These are phyloP conservation scores for Phytopythium aichiense DNA, from an alignment of 352 stramenopile species.

Conservation along the genomic window DNA sequence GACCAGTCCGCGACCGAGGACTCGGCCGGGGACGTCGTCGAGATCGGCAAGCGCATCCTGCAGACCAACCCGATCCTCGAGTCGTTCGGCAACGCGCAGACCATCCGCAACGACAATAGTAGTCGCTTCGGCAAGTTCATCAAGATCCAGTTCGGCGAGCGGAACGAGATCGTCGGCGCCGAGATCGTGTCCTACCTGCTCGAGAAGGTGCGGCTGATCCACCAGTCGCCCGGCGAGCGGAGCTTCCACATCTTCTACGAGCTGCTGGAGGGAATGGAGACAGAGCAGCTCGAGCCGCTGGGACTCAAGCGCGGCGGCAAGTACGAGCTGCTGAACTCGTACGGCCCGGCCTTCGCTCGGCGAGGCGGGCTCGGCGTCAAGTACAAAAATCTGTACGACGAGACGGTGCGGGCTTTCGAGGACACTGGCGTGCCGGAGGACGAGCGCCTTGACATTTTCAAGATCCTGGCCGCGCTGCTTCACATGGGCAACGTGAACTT, in stretches of 20 bases:
- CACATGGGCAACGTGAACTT: conserved; percentile 96
- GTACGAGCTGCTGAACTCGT: conserved; percentile 89
- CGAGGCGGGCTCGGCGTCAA: conserved; percentile 31
- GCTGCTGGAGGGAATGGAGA: conserved; percentile 79
- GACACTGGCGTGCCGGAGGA: conserved; percentile 57
- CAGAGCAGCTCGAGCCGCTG: conserved; percentile 59
- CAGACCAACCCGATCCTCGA: conserved; percentile 97
- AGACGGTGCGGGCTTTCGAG: conserved; percentile 73
- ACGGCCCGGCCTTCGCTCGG: conserved; percentile 41
- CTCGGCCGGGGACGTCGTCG: conserved; percentile 38
- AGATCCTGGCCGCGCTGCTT: conserved; percentile 88
- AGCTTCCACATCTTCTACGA: conserved; percentile 98
- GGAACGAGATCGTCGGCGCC: conserved; percentile 86
- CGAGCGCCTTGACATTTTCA: conserved; percentile 56
- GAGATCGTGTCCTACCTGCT: conserved; percentile 96
- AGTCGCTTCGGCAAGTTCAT: conserved; percentile 96
- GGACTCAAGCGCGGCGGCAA: conserved; percentile 55
- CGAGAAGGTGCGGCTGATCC: conserved; percentile 95
- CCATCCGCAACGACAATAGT: conserved; percentile 96
- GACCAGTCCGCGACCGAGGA: conserved; percentile 19
- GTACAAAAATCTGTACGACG: conserved; percentile 51
- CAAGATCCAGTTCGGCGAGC: conserved; percentile 88
- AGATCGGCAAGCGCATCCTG: conserved; percentile 87
- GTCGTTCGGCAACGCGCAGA: conserved; percentile 96
- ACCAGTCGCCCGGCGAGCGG: conserved; percentile 89